phyloP scores from a whole-genome alignment of 192 early-diverging fungal genomes.

The Lobosporangium transversale region DNA sequence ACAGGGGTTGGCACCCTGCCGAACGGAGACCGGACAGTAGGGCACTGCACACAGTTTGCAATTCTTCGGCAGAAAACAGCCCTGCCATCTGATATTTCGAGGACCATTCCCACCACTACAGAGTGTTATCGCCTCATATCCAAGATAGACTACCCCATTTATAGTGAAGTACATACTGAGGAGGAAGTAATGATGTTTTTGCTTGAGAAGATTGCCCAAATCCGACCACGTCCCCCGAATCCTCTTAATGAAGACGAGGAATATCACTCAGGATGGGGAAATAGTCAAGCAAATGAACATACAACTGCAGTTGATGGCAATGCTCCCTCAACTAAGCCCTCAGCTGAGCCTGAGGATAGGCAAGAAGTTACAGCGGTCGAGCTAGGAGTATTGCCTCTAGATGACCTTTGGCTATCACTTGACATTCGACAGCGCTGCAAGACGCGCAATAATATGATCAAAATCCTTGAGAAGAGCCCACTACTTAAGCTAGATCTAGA shows the following conservation, averaged over 20 bases:
- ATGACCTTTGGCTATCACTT: conserved; percentile 21
- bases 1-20: conserved; percentile 69
- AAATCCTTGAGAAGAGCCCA: conserved; percentile 32
- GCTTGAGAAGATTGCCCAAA: conserved; percentile 34
- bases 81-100: no score
- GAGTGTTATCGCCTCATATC: conserved; percentile 46
- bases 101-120: background rate
- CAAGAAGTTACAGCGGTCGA: conserved; percentile 17
- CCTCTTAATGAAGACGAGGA: background rate
- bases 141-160: conserved; percentile 64
- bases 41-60: conserved; percentile 81
- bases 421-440: conserved; percentile 65
- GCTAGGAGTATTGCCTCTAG: conserved; percentile 1
- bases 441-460: conserved; percentile 32
- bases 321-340: background rate
- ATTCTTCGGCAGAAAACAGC: conserved; percentile 60
- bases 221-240: conserved; percentile 18
- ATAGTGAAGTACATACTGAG: conserved; percentile 48
- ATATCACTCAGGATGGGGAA: background rate
- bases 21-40: conserved; percentile 55
- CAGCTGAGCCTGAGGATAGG: background rate
- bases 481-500: conserved; percentile 24
- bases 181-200: conserved; percentile 51
- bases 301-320: background rate
- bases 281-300: background rate